Percentiles rank a stretch among this genome's conserved stretches.
These are phyloP conservation scores for Pilatotrama ljubarskyi DNA, from an alignment of 768 basidiomycete genomes.

Conservation along the genomic window DNA sequence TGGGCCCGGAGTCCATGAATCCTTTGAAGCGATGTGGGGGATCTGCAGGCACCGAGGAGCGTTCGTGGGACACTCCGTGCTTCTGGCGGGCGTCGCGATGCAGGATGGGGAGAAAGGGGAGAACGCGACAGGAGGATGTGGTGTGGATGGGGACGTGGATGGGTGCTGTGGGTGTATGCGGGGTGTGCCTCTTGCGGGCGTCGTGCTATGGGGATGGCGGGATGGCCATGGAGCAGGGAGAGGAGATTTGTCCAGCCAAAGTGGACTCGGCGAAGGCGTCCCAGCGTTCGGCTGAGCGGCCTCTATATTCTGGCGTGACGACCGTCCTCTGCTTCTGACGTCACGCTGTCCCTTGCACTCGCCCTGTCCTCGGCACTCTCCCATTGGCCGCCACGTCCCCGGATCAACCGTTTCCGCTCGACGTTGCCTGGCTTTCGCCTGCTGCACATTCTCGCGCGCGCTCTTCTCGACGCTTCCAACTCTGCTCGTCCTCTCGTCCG, in stretches of 20 bases:
- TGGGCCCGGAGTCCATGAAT: constrained; percentile 8
- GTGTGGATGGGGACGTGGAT: not conserved
- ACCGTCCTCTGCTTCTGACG: constrained; percentile 11
- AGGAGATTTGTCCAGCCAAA: not conserved
- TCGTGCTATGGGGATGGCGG: constrained; percentile 2
- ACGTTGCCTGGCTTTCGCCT: not conserved
- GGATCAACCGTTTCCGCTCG: not conserved
- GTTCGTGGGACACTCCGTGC: not conserved
- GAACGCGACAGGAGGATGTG: not conserved
- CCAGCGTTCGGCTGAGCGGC: constrained; percentile 8
- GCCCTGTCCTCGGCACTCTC: not conserved
- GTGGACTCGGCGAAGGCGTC: constrained; percentile 4
- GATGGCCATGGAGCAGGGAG: constrained; percentile 8
- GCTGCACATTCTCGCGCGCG: not conserved
- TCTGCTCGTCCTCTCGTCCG: not conserved
- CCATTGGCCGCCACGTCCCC: constrained; percentile 8
- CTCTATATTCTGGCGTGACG: constrained; percentile 17
- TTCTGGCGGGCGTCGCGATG: not conserved
- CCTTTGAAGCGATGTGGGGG: not conserved
- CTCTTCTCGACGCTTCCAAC: constrained; percentile 8
- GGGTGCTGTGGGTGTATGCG: not conserved
- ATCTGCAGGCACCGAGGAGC: constrained; percentile 18
- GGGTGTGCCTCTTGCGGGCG: not conserved
- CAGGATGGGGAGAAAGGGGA: not conserved
- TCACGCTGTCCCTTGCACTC: constrained; percentile 7